Conservation (phyloP, 2,329 filamentous ascomycete genomes). For the Aspergillus fischeri region DNA sequence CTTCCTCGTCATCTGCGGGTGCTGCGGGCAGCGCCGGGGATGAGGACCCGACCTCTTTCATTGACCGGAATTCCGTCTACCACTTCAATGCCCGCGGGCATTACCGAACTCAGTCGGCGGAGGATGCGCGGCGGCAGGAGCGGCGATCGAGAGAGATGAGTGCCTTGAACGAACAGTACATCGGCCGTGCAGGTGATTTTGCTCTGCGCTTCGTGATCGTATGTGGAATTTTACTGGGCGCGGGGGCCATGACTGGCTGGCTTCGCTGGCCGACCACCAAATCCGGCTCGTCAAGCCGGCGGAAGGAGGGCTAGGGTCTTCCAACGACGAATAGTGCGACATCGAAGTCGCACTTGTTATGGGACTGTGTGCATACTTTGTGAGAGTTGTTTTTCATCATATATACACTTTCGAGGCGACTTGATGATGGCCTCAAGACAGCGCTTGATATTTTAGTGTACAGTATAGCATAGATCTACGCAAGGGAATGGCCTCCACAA, state of each 20-base stretch:
- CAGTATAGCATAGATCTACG: background rate
- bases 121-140: slow-evolving; percentile 52
- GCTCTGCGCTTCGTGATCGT: slow-evolving; percentile 36
- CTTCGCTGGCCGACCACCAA: slow-evolving; percentile 12
- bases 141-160: slow-evolving; percentile 39
- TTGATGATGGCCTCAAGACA: background rate
- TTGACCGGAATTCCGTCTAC: slow-evolving; percentile 52
- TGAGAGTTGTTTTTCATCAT: background rate
- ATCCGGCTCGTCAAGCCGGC: slow-evolving; percentile 3
- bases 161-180: slow-evolving; percentile 19
- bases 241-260: slow-evolving; percentile 26
- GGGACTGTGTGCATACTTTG: background rate
- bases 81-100: slow-evolving; percentile 77
- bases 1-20: slow-evolving; percentile 7
- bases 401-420: background rate
- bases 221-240: slow-evolving; percentile 34
- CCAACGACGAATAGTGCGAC: background rate
- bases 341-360: background rate
- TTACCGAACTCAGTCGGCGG: slow-evolving; percentile 65
- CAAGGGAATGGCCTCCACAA: background rate
- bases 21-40: slow-evolving; percentile 9
- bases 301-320: background rate
- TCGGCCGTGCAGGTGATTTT: slow-evolving; percentile 24
- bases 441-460: background rate
- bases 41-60: slow-evolving; percentile 36